These are phyloP conservation scores for Phytophthora aleatoria DNA, from an alignment of 352 stramenopile species.

Conservation along the genomic window DNA sequence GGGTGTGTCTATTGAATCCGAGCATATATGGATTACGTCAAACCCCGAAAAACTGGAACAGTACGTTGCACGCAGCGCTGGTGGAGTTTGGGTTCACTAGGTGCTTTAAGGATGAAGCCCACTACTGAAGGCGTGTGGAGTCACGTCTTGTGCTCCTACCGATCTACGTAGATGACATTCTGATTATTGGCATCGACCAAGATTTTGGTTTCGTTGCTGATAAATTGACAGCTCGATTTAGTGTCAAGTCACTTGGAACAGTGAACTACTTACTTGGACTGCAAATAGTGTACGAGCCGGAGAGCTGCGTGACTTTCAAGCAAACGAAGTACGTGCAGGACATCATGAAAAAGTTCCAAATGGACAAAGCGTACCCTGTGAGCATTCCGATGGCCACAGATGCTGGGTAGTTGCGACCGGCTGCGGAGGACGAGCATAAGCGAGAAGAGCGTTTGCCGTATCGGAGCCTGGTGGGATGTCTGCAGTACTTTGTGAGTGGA, in stretches of 20 bases:
- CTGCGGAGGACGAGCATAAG: too few species aligned
- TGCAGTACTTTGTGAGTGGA: too few species aligned
- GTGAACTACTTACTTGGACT: conserved; percentile 3
- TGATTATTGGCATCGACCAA: conserved; percentile 5
- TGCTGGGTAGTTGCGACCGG: too few species aligned
- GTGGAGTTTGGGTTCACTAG: conserved; percentile 1
- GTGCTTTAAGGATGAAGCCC: conserved; percentile 6
- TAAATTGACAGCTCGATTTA: conserved; percentile 5
- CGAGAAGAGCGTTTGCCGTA: too few species aligned
- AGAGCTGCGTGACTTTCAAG: background rate
- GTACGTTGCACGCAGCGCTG: conserved; percentile 7
- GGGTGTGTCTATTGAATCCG: conserved; percentile 2
- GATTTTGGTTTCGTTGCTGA: conserved; percentile 6
- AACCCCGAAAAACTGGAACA: conserved; percentile 11
- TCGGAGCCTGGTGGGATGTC: too few species aligned
- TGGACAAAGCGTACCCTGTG: conserved; percentile 3
- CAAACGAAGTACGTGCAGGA: conserved; percentile 9
- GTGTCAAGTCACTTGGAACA: conserved; percentile 8
- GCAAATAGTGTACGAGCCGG: background rate
- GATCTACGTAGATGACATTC: conserved; percentile 17
- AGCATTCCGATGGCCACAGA: conserved; percentile 5
- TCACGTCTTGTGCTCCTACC: conserved; percentile 1
- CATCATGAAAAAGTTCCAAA: conserved; percentile 11
- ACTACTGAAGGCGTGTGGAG: conserved; percentile 12
- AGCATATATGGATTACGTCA: conserved; percentile 11